Base-by-base conservation (phyloP, 495 filamentous ascomycete species). In the Alectoria sarmentosa region DNA sequence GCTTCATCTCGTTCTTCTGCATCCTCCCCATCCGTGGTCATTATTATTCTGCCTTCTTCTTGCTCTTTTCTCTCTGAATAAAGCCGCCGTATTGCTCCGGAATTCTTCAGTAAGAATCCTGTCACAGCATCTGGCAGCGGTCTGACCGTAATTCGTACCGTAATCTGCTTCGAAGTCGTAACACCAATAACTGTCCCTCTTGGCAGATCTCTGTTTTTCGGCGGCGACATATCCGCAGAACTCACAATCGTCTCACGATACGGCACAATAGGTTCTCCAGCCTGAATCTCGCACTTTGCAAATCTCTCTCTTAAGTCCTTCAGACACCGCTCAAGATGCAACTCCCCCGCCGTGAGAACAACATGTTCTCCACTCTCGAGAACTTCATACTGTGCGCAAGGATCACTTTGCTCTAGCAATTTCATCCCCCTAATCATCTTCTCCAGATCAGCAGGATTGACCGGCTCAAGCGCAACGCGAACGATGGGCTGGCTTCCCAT, bases 281-380 rank as follows among this genome's bases (percentile, higher is more conserved):
- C 89, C 69, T 98, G 94, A 62, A 99, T 95, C 64, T 99, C 94
- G 67, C 96, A 97, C 67, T 84, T 86, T 6, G 94, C 94, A 74
- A 96, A 99, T 9, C 95, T 83, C 72, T 98, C 94, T 60, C 90
- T 81, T 11, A 99, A 82, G 78, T 99, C 94, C 42, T 94, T 96
- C 42, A 99, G 72, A 71, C 94, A 99, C 48, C 94, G 84, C 73
- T 99, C 94, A 3, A 98, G 78, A 75, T 99, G 94, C 66, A 99
- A 74, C 73, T 99, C 94, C 17, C 94, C 94, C 34, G 94, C 94
- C 0, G 95, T 97, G 34, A 94, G 76, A 28, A 99, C 84, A 58
- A 99, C 93, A 76, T 99, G 95, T 74, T 99, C 94, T 60, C 94
- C 94, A 64, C 85, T 96, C 62, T 88, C 84, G 32, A 98, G 88